Percentiles rank a stretch among this genome's conserved stretches.
phyloP scores from a whole-genome alignment of 305 asterid species.

The Euphrasia arctica region DNA sequence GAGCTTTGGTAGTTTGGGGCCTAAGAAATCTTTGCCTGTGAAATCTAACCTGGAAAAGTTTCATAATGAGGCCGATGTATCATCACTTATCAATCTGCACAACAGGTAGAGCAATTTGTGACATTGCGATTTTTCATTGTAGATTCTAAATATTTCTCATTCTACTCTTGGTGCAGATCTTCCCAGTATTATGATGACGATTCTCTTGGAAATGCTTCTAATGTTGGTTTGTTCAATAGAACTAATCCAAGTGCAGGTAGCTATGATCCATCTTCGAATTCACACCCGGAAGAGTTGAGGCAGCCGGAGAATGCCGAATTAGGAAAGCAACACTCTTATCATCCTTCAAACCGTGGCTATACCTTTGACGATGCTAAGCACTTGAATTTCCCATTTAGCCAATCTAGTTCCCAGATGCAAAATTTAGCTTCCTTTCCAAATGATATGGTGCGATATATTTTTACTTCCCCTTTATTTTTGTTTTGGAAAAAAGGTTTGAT shows the following conservation, averaged over 20 bases:
- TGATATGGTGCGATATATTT: constrained; percentile 51
- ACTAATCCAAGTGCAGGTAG: constrained; percentile 49
- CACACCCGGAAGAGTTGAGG: constrained; percentile 68
- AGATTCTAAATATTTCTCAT: constrained; percentile 11
- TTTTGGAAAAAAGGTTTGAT: neutral
- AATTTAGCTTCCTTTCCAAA: constrained; percentile 60
- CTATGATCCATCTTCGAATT: constrained; percentile 60
- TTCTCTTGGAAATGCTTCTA: constrained; percentile 62
- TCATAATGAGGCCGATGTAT: constrained; percentile 43
- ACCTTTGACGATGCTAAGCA: constrained; percentile 63
- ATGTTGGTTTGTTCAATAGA: constrained; percentile 61
- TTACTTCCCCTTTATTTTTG: neutral
- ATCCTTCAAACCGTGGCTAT: constrained; percentile 63
- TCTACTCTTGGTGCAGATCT: constrained; percentile 46
- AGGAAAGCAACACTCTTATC: constrained; percentile 55
- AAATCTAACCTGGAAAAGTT: constrained; percentile 50
- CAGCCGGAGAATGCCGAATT: constrained; percentile 58
- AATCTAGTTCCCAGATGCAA: constrained; percentile 69
- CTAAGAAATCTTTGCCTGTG: constrained; percentile 56
- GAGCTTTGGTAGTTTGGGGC: constrained; percentile 90
- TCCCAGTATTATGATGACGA: constrained; percentile 73
- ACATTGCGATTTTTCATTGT: constrained; percentile 7
- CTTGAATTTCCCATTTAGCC: constrained; percentile 50
- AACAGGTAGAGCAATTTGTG: constrained; percentile 43
- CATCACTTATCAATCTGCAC: constrained; percentile 54